Conservation (phyloP, 805 yeast genomes). For the Saccharomyces eubayanus region DNA sequence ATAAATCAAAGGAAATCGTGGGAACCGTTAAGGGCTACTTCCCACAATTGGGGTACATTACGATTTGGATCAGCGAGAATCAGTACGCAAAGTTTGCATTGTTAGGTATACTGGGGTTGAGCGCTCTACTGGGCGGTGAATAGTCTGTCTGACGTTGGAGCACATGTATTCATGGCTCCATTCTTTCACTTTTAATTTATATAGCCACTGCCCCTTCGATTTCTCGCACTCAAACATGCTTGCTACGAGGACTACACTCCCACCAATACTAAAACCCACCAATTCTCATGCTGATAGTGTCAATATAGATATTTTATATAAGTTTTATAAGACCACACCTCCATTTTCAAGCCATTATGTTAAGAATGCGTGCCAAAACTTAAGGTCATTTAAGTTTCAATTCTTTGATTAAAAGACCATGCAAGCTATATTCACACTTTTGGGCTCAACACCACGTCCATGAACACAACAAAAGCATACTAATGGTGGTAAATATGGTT, state of each 20-base stretch:
- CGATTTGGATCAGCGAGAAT: conserved; percentile 86
- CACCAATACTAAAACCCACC: neutral
- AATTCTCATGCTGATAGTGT: neutral
- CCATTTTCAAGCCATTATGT: neutral
- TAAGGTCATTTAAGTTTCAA: neutral
- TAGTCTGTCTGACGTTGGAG: conserved; percentile 14
- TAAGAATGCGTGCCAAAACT: too few relatives aligned
- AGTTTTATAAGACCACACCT: neutral
- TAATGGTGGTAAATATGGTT: neutral
- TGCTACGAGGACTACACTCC: neutral
- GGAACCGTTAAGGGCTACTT: conserved; percentile 91
- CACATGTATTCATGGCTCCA: neutral
- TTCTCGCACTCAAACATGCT: too few relatives aligned
- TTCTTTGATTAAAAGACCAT: neutral
- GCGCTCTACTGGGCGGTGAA: conserved; percentile 57
- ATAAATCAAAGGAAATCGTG: conserved; percentile 67
- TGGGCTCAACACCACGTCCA: neutral
- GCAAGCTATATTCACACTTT: neutral
- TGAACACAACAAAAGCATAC: neutral
- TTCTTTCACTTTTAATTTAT: neutral
- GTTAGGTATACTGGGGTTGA: conserved; percentile 63
- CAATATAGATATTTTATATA: neutral
- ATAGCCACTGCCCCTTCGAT: neutral
- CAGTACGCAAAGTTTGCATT: conserved; percentile 71
- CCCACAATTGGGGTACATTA: conserved; percentile 83